These are phyloP conservation scores for Penicillium cosmopolitanum DNA, from an alignment of 495 filamentous ascomycete genomes.

Conservation along the genomic window DNA sequence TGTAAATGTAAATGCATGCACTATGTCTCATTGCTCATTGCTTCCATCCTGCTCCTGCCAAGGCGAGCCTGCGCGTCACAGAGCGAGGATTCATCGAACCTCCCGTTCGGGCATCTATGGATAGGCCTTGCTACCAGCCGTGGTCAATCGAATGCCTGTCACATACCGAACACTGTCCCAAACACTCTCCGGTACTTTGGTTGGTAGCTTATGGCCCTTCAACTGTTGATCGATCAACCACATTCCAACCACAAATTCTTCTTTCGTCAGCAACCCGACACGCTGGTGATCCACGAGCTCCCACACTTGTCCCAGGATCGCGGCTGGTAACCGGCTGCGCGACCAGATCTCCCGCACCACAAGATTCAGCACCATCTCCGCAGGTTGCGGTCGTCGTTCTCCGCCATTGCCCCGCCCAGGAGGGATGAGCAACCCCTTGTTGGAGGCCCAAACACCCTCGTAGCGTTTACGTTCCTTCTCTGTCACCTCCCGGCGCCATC, in stretches of 20 bases:
- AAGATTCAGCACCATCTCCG: conserved; percentile 71
- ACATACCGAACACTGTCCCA: conserved; percentile 80
- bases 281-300: conserved; percentile 73
- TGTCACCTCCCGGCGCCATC: conserved; percentile 81
- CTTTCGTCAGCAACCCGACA: conserved; percentile 64
- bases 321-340: conserved; percentile 68
- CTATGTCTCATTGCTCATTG: not conserved
- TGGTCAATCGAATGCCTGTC: conserved; percentile 41
- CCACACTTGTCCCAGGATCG: conserved; percentile 81
- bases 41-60: not conserved
- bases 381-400: conserved; percentile 30
- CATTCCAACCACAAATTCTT: conserved; percentile 93
- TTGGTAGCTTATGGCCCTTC: conserved; percentile 84
- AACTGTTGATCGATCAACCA: conserved; percentile 94
- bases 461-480: conserved; percentile 85
- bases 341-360: conserved; percentile 87
- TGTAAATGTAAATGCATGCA: not conserved
- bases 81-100: not conserved
- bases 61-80: conserved; percentile 15
- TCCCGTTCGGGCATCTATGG: too few relatives aligned
- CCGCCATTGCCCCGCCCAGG: conserved; percentile 7
- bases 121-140: conserved; percentile 15
- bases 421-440: conserved; percentile 68
- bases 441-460: conserved; percentile 96
- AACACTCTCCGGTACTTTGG: conserved; percentile 76